Base-by-base conservation (phyloP, 1,284 basidiomycete species). In the Dichomitus squalens region DNA sequence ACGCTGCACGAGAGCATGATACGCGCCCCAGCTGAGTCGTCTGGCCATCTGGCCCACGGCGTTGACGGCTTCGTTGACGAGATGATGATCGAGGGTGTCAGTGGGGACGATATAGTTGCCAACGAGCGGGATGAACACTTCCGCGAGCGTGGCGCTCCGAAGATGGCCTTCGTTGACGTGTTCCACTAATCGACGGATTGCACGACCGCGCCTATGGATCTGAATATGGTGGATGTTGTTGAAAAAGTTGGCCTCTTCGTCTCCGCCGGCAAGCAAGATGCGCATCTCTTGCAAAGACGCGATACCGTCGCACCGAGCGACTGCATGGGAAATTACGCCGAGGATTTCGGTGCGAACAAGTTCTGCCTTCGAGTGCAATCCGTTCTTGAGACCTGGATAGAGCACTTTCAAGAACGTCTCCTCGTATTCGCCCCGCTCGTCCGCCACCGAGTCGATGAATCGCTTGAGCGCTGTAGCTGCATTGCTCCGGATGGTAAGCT, bases 221-320 rank as follows among this genome's bases (percentile, higher is more conserved):
- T 99, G 97, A 52, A 99, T 87, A 72, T 99, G 97, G 63, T 92
- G 86, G 51, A 99, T 86, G 73, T 99, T 99, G 78, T 90, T 89
- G 82, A 99, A 98, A 76, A 99, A 96, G 71, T 90, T 96, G 27
- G 94, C 95, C 72, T 99, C 97, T 47, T 93, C 91, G 68, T 99
- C 96, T 0, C 93, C 95, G 16, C 82, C 87, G 4, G 92, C 93
- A n/a, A 98, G 81, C 9, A 99, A 77, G 9, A 87, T 81, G 7
- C 76, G 82, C 86, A 98, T 88, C 68, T 98, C 95, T 47, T 83
- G 83, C 39, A 98, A 75, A 2, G 82, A 73, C 0, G 75, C 70
- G 20, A 94, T 76, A n/a, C 77, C 72, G 2, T 80, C 74, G 62
- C 92, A 93, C 57, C 82, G 83, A 38, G 81, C 76, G 3, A 96